Evolutionary conservation across 495 filamentous ascomycete genomes (phyloP).

Genomic region (Cryomyces minteri): DNA sequence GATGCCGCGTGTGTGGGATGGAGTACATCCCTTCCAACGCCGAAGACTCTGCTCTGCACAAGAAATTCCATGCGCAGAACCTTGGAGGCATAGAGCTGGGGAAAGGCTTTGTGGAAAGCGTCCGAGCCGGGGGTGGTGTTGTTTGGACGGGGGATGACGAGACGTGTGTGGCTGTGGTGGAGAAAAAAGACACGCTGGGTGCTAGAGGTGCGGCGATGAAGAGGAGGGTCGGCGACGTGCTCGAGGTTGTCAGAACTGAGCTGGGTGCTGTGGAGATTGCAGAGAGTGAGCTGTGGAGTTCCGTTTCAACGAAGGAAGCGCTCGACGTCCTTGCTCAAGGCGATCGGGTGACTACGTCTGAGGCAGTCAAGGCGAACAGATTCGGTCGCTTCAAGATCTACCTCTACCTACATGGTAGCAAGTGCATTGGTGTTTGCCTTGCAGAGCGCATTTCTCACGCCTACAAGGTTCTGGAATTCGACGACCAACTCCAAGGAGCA

Average conservation of each 20-base stretch:
- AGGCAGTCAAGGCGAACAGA: not conserved
- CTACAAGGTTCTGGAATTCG: slow-evolving; percentile 26
- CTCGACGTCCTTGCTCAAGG: not conserved
- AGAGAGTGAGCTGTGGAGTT: slow-evolving; percentile 40
- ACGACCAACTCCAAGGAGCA: slow-evolving; percentile 3
- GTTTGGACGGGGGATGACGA: slow-evolving; percentile 23
- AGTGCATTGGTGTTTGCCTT: slow-evolving; percentile 47
- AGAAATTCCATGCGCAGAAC: slow-evolving; percentile 50
- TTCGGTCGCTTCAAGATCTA: slow-evolving; percentile 44
- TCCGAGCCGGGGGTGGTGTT: slow-evolving; percentile 5
- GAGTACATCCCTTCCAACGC: slow-evolving; percentile 48
- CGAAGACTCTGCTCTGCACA: slow-evolving; percentile 46
- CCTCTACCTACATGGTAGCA: slow-evolving; percentile 41
- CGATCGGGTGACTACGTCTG: not conserved
- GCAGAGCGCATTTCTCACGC: slow-evolving; percentile 46
- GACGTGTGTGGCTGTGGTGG: slow-evolving; percentile 36
- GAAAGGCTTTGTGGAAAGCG: slow-evolving; percentile 28
- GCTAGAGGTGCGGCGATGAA: slow-evolving; percentile 28
- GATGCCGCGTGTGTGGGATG: slow-evolving; percentile 51
- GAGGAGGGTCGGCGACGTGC: slow-evolving; percentile 30
- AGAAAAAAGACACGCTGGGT: slow-evolving; percentile 31
- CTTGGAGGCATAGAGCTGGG: slow-evolving; percentile 44
- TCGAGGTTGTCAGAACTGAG: slow-evolving; percentile 50
- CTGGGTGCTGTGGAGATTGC: slow-evolving; percentile 42
- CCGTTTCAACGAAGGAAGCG: slow-evolving; percentile 10